Percentiles rank a stretch among this genome's conserved stretches.
phyloP scores from a whole-genome alignment of 306 rosid species.

The Senna siamea region DNA sequence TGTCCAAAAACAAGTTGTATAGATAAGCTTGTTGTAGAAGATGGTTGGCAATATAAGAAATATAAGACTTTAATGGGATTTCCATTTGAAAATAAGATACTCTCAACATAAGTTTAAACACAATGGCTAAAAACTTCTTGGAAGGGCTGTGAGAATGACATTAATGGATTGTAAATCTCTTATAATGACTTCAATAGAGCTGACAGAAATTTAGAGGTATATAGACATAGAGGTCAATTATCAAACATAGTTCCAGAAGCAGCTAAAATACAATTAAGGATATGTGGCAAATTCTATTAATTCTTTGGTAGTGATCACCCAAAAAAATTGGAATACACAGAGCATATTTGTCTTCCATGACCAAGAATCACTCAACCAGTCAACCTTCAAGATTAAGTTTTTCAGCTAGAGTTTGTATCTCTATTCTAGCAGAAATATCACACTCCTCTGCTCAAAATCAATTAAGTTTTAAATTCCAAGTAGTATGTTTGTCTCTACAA shows the following conservation, averaged over 20 bases:
- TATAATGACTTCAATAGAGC: neutral
- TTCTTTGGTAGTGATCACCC: neutral
- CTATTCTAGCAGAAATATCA: neutral
- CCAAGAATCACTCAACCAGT: constrained; percentile 3
- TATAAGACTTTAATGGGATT: neutral
- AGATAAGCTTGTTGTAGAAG: neutral
- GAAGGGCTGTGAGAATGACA: neutral
- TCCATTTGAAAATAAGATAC: neutral
- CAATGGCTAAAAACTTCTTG: constrained; percentile 1
- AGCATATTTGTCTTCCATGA: neutral
- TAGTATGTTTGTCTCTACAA: neutral
- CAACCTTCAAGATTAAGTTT: neutral
- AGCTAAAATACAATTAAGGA: constrained; percentile 10
- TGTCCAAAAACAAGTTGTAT: neutral
- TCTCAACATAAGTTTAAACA: constrained; percentile 12
- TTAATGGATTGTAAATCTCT: neutral
- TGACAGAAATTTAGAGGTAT: neutral
- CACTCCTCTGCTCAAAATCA: neutral
- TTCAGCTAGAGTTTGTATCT: neutral
- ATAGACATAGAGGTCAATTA: neutral
- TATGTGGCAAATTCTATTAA: constrained; percentile 12
- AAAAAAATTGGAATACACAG: neutral
- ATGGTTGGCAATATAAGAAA: neutral
- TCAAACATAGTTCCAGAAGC: neutral
- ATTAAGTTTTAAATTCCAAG: neutral